These are phyloP conservation scores for Colletotrichum aenigma DNA, from an alignment of 2,329 filamentous ascomycete genomes.

Conservation along the genomic window DNA sequence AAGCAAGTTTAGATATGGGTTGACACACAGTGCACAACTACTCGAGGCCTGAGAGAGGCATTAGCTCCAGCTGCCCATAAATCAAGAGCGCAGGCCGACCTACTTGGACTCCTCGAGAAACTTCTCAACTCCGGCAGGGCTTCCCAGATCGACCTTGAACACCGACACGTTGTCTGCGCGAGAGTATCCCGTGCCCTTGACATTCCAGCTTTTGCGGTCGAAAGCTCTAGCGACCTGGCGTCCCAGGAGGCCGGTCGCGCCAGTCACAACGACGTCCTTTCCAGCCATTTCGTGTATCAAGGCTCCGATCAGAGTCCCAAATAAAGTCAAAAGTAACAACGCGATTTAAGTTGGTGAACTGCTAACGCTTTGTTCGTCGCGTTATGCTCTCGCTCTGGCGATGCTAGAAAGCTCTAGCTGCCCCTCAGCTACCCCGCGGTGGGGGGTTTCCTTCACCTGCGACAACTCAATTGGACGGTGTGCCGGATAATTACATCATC, in stretches of 20 bases:
- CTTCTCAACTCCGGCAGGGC: constrained; percentile 49
- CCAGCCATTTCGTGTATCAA: constrained; percentile 30
- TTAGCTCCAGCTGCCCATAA: neutral
- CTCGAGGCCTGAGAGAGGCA: constrained; percentile 62
- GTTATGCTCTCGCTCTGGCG: neutral
- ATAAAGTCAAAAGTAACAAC: neutral
- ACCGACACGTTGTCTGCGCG: constrained; percentile 74
- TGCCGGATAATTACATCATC: constrained; percentile 17
- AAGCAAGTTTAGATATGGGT: neutral
- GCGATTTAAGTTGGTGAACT: neutral
- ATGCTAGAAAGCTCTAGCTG: constrained; percentile 7
- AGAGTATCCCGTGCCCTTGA: constrained; percentile 75
- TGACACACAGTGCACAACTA: constrained; percentile 78
- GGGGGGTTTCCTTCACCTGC: neutral
- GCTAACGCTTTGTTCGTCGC: neutral
- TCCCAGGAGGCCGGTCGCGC: constrained; percentile 83
- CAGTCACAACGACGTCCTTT: constrained; percentile 75
- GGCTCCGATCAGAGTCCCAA: neutral
- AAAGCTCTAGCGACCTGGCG: constrained; percentile 79
- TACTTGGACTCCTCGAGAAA: constrained; percentile 61
- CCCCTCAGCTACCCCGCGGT: constrained; percentile 15
- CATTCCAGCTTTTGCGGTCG: constrained; percentile 67
- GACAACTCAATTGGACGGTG: constrained; percentile 7
- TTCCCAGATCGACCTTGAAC: constrained; percentile 61
- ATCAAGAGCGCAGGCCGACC: constrained; percentile 23